Evolutionary conservation across 768 basidiomycete species (phyloP).

Genomic region (Leccinum broughii): DNA sequence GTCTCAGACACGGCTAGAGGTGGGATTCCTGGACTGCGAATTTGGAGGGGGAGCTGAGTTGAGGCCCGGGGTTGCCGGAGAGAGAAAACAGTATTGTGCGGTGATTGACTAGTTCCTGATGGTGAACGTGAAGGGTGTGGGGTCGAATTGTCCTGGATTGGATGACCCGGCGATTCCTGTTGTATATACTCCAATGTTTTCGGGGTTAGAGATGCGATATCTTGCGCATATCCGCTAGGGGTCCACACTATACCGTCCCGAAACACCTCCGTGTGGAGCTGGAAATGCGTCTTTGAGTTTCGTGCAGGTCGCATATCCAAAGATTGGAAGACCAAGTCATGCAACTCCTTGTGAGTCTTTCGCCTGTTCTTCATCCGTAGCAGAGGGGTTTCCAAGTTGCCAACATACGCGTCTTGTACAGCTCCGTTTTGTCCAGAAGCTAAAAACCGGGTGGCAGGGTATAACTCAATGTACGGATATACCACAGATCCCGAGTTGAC

Average conservation of each 20-base stretch:
- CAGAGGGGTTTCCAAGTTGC: neutral
- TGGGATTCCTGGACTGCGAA: slow-evolving; percentile 20
- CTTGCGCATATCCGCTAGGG: slow-evolving; percentile 29
- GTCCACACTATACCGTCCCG: slow-evolving; percentile 28
- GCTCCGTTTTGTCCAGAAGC: neutral
- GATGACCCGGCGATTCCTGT: slow-evolving; percentile 1
- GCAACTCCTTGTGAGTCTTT: slow-evolving; percentile 27
- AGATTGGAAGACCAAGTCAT: slow-evolving; percentile 9
- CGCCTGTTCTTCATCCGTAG: slow-evolving; percentile 6
- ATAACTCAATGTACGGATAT: slow-evolving; percentile 31
- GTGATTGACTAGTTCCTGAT: slow-evolving; percentile 17
- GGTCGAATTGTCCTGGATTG: neutral
- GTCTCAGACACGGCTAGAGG: slow-evolving; percentile 21
- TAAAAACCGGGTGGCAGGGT: slow-evolving; percentile 6
- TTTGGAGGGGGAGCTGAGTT: slow-evolving; percentile 15
- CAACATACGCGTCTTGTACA: neutral
- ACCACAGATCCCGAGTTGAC: slow-evolving; percentile 5
- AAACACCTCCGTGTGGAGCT: slow-evolving; percentile 37
- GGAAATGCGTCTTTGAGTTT: slow-evolving; percentile 35
- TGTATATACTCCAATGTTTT: neutral
- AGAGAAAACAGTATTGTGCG: slow-evolving; percentile 6
- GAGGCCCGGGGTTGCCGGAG: slow-evolving; percentile 6
- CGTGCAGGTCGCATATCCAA: slow-evolving; percentile 12
- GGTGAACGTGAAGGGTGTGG: slow-evolving; percentile 13
- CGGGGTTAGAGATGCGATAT: slow-evolving; percentile 10